These are phyloP conservation scores for Durotheca rogersii DNA, from an alignment of 495 filamentous ascomycete genomes.

Conservation along the genomic window DNA sequence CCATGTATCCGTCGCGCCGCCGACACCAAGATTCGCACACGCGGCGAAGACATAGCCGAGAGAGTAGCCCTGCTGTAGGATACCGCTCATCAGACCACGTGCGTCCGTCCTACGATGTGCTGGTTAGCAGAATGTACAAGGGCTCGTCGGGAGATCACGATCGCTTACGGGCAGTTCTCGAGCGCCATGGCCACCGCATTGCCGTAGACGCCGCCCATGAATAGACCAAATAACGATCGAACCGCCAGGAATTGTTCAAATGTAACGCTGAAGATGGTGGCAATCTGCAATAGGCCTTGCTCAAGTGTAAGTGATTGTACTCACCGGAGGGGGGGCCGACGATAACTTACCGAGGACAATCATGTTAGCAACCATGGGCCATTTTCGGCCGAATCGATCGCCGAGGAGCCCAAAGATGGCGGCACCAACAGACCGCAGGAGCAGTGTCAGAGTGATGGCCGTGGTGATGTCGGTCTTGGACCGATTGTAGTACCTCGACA, in stretches of 20 bases:
- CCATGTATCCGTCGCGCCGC: constrained; percentile 56
- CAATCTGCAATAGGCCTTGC: constrained; percentile 61
- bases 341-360: constrained; percentile 49
- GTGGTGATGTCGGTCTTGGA: constrained; percentile 67
- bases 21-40: constrained; percentile 66
- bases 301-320: constrained; percentile 36
- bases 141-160: background rate
- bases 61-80: constrained; percentile 76
- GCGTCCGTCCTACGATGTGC: constrained; percentile 49
- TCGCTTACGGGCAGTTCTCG: constrained; percentile 65
- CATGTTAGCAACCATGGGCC: constrained; percentile 76
- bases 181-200: constrained; percentile 80
- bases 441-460: constrained; percentile 71
- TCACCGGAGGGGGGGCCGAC: background rate
- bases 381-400: constrained; percentile 76
- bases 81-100: constrained; percentile 73
- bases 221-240: constrained; percentile 69
- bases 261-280: constrained; percentile 66
- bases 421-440: constrained; percentile 70
- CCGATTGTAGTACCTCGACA: constrained; percentile 64
- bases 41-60: constrained; percentile 75
- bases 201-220: constrained; percentile 83
- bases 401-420: constrained; percentile 69
- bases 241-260: constrained; percentile 72
- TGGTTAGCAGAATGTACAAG: constrained; percentile 7